Conservation (phyloP, 2,329 filamentous ascomycete genomes). For the Exophiala viscosa region DNA sequence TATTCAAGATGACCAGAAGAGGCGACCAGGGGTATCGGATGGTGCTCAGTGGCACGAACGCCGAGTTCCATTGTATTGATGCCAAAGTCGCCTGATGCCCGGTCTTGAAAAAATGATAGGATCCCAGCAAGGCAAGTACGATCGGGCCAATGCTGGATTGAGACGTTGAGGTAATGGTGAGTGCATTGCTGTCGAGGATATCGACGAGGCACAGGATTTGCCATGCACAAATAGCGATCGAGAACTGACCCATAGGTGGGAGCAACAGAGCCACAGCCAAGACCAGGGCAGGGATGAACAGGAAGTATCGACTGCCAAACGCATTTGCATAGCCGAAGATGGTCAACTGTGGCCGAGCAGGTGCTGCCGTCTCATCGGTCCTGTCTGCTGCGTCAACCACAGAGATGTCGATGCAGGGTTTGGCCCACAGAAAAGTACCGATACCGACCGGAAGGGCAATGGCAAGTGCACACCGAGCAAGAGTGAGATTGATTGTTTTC, state of each 20-base stretch:
- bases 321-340: conserved; percentile 90
- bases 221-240: conserved; percentile 77
- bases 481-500: conserved; percentile 69
- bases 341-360: conserved; percentile 55
- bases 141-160: conserved; percentile 65
- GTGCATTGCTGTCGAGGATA: conserved; percentile 58
- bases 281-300: conserved; percentile 76
- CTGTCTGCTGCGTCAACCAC: conserved; percentile 39
- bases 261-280: conserved; percentile 75
- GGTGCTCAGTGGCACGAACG: conserved; percentile 72
- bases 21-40: conserved; percentile 87
- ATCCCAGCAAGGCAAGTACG: conserved; percentile 80
- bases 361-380: conserved; percentile 34
- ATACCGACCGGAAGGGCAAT: conserved; percentile 79
- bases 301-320: conserved; percentile 84
- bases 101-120: conserved; percentile 96
- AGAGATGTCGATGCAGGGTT: conserved; percentile 75
- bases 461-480: conserved; percentile 77
- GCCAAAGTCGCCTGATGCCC: conserved; percentile 86
- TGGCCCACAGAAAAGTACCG: conserved; percentile 78
- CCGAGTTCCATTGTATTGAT: conserved; percentile 92
- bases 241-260: conserved; percentile 90
- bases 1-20: conserved; percentile 76
- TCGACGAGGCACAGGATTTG: conserved; percentile 76
- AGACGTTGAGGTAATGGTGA: conserved; percentile 50